Percentiles rank a stretch among this genome's conserved stretches.
phyloP scores from a whole-genome alignment of 768 basidiomycete genomes.

The Royoungia palumana region DNA sequence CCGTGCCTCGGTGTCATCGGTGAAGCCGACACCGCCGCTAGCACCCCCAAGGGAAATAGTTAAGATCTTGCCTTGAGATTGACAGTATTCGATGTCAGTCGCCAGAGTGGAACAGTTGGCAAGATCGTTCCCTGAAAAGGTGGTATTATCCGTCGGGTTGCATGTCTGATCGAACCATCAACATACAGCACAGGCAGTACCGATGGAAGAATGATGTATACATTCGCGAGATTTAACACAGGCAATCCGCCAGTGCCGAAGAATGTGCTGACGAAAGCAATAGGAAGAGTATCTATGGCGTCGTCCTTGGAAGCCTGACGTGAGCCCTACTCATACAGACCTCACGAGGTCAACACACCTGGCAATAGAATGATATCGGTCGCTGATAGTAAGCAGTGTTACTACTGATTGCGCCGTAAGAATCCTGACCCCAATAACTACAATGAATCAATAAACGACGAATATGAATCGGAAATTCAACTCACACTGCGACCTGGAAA shows the following conservation, averaged over 20 bases:
- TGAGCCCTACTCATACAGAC: slow-evolving; percentile 3
- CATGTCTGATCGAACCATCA: slow-evolving; percentile 34
- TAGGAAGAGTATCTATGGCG: slow-evolving; percentile 63
- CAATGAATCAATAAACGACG: neutral
- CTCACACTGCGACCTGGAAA: slow-evolving; percentile 55
- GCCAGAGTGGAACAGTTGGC: slow-evolving; percentile 39
- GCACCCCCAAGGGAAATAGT: slow-evolving; percentile 46
- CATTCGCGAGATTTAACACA: slow-evolving; percentile 67
- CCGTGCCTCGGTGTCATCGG: slow-evolving; percentile 35
- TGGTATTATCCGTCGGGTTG: slow-evolving; percentile 37
- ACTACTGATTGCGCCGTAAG: slow-evolving; percentile 56
- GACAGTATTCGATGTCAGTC: slow-evolving; percentile 42
- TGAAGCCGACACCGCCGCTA: slow-evolving; percentile 39
- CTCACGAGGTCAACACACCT: slow-evolving; percentile 33
- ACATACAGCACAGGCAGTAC: neutral
- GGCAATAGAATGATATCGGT: slow-evolving; percentile 60
- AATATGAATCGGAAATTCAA: neutral
- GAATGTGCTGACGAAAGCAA: slow-evolving; percentile 68
- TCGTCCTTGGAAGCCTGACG: slow-evolving; percentile 44
- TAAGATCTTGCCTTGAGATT: slow-evolving; percentile 45
- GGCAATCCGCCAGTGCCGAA: slow-evolving; percentile 61
- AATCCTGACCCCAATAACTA: slow-evolving; percentile 77
- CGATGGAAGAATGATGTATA: slow-evolving; percentile 24
- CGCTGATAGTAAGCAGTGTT: slow-evolving; percentile 59
- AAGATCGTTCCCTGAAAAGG: slow-evolving; percentile 42